Conservation (phyloP, 352 stramenopile species). For the Lagenidium giganteum region DNA sequence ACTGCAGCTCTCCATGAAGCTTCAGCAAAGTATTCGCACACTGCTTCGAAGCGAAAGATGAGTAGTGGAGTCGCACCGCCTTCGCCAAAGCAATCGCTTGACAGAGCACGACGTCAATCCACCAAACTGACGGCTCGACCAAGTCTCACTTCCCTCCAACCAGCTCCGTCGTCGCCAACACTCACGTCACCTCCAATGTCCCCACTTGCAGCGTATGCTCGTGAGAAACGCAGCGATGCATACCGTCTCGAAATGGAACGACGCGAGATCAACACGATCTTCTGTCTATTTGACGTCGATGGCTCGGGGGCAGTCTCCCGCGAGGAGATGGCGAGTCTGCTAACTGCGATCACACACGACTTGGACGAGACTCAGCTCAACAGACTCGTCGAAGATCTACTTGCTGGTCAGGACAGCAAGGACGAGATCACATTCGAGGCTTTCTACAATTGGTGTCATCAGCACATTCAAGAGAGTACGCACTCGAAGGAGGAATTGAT, state of each 20-base stretch:
- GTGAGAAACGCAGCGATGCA: conserved; percentile 43
- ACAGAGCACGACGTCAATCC: conserved; percentile 8
- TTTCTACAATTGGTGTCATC: conserved; percentile 70
- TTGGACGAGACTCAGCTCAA: conserved; percentile 54
- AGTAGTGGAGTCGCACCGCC: conserved; percentile 6
- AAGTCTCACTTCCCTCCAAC: conserved; percentile 4
- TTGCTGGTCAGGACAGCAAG: conserved; percentile 23
- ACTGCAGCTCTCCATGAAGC: conserved; percentile 28
- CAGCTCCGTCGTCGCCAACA: conserved; percentile 4
- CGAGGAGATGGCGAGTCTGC: conserved; percentile 50
- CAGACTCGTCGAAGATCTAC: conserved; percentile 49
- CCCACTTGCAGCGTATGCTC: conserved; percentile 38
- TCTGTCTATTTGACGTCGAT: conserved; percentile 63
- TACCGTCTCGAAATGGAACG: conserved; percentile 60
- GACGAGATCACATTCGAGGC: conserved; percentile 57
- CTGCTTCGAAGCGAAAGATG: conserved; percentile 11
- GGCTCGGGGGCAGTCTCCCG: conserved; percentile 52
- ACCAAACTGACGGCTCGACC: conserved; percentile 8
- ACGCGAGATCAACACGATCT: conserved; percentile 68
- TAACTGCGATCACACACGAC: conserved; percentile 61
- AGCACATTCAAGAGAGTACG: conserved; percentile 44
- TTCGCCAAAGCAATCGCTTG: conserved; percentile 5
- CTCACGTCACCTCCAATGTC: conserved; percentile 33
- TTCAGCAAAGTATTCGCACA: conserved; percentile 22
- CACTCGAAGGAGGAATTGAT: conserved; percentile 58